A percentile compares a stretch with the other conserved stretches of the same genome.
These are phyloP conservation scores for Davidsoniella australis DNA, from an alignment of 2,329 filamentous ascomycete species.

Conservation along the genomic window DNA sequence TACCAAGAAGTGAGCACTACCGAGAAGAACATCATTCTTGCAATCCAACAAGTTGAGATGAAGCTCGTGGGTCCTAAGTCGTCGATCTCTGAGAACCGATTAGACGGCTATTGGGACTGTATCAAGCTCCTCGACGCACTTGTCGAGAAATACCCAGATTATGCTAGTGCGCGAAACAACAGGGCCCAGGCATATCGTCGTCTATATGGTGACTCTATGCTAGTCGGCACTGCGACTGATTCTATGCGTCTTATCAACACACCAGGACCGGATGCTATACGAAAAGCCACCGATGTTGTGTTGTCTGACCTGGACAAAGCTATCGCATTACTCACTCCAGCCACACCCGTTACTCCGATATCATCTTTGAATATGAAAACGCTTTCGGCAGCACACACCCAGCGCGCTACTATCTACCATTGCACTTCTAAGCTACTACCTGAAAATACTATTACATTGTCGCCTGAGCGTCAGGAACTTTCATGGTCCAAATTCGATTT, in stretches of 20 bases:
- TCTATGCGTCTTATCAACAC: slow-evolving; percentile 26
- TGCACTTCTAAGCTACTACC: slow-evolving; percentile 35
- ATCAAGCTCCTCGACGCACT: slow-evolving; percentile 35
- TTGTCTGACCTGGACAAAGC: slow-evolving; percentile 39
- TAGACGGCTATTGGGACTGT: slow-evolving; percentile 29
- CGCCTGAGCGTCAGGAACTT: slow-evolving; percentile 25
- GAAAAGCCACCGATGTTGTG: slow-evolving; percentile 23
- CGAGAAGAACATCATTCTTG: slow-evolving; percentile 36
- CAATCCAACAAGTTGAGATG: slow-evolving; percentile 38
- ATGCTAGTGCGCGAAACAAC: slow-evolving; percentile 61
- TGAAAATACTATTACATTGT: slow-evolving; percentile 23
- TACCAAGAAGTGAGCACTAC: slow-evolving; percentile 34
- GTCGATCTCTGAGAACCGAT: slow-evolving; percentile 22
- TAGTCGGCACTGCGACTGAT: slow-evolving; percentile 26
- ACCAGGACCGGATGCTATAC: slow-evolving; percentile 23
- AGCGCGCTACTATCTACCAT: slow-evolving; percentile 49
- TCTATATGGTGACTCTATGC: slow-evolving; percentile 42
- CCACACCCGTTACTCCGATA: slow-evolving; percentile 31
- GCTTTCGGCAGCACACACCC: slow-evolving; percentile 53
- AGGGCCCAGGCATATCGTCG: slow-evolving; percentile 50
- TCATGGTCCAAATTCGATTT: slow-evolving; percentile 37
- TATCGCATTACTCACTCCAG: slow-evolving; percentile 41
- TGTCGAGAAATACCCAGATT: slow-evolving; percentile 40
- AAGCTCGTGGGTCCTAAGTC: slow-evolving; percentile 28
- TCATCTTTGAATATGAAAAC: slow-evolving; percentile 49